Evolutionary conservation across 306 rosid species (phyloP).

Genomic region (Delonix regia): DNA sequence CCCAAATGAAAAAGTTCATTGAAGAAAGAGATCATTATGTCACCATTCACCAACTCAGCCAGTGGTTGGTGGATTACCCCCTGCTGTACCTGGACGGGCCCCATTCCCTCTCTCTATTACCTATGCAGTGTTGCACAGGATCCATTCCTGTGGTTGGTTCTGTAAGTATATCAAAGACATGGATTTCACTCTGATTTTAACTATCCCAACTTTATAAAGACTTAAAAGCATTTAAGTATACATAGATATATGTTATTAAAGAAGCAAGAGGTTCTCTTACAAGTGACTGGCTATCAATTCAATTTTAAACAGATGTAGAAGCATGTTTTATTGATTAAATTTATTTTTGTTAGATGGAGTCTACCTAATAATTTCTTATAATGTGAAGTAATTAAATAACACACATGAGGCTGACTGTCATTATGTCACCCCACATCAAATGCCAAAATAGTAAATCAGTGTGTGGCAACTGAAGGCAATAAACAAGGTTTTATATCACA

Average conservation of each 20-base stretch:
- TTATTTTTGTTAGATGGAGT: too few species aligned
- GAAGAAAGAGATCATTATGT: neutral
- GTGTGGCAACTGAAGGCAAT: neutral
- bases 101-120: too few species aligned
- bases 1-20: conserved; percentile 43
- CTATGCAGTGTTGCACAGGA: neutral
- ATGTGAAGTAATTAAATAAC: too few species aligned
- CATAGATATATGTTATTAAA: neutral
- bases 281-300: neutral
- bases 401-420: neutral
- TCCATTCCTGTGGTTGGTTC: neutral
- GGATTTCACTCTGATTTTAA: neutral
- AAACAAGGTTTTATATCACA: conserved; percentile 5
- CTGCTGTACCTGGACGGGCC: too few species aligned
- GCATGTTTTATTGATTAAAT: too few species aligned
- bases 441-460: neutral
- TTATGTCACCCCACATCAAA: neutral
- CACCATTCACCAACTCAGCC: neutral
- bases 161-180: neutral
- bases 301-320: too few species aligned
- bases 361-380: too few species aligned
- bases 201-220: neutral
- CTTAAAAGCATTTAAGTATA: neutral
- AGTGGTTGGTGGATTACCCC: neutral
- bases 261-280: neutral